phyloP scores from a whole-genome alignment of 495 filamentous ascomycete genomes.

The Amniculicola lignicola region DNA sequence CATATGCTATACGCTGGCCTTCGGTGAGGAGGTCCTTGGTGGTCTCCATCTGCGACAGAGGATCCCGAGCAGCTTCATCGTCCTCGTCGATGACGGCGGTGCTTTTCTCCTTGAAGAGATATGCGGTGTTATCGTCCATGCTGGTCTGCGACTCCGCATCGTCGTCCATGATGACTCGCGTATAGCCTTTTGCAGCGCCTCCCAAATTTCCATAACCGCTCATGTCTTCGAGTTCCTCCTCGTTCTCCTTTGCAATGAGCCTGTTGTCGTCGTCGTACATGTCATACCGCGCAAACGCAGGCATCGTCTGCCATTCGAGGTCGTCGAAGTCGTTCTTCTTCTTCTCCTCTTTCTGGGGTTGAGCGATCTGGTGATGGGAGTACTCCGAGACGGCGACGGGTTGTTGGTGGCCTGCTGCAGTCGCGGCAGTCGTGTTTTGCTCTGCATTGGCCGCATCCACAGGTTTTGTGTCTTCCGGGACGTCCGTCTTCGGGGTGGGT shows the following conservation, averaged over 20 bases:
- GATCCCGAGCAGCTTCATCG: slow-evolving; percentile 66
- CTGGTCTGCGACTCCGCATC: slow-evolving; percentile 90
- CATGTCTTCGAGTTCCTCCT: slow-evolving; percentile 66
- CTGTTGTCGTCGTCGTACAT: slow-evolving; percentile 92
- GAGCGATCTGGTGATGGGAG: slow-evolving; percentile 81
- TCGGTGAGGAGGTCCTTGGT: slow-evolving; percentile 95
- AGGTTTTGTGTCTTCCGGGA: too few relatives aligned
- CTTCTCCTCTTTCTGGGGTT: slow-evolving; percentile 41
- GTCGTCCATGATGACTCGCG: slow-evolving; percentile 86
- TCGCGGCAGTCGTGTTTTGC: background rate
- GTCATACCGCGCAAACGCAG: slow-evolving; percentile 84
- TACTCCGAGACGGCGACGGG: slow-evolving; percentile 65
- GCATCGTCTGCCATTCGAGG: slow-evolving; percentile 87
- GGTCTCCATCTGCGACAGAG: slow-evolving; percentile 84
- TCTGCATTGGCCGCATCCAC: too few relatives aligned
- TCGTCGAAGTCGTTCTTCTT: slow-evolving; percentile 56
- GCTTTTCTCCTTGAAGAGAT: slow-evolving; percentile 75
- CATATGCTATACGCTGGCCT: slow-evolving; percentile 93
- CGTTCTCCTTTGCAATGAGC: slow-evolving; percentile 74
- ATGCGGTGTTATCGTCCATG: slow-evolving; percentile 95
- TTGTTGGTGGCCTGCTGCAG: slow-evolving; percentile 8
- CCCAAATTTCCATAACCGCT: slow-evolving; percentile 72
- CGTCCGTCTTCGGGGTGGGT: too few relatives aligned
- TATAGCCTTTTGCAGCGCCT: slow-evolving; percentile 92
- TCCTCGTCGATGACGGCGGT: slow-evolving; percentile 65